phyloP scores from a whole-genome alignment of 2,329 filamentous ascomycete species.

The Verticillium longisporum region DNA sequence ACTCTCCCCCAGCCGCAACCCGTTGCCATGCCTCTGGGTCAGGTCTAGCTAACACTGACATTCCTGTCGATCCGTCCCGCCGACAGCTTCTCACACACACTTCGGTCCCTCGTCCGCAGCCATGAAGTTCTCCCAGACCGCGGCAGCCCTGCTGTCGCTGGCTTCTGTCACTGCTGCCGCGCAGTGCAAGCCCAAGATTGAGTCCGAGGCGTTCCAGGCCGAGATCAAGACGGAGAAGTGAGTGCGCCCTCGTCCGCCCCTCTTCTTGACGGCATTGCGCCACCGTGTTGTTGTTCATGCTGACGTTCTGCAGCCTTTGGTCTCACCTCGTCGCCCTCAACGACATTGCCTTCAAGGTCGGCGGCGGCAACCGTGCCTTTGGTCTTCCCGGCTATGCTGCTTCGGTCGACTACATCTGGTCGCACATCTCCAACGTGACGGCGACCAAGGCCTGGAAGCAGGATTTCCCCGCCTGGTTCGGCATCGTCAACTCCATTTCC shows the following conservation, averaged over 20 bases:
- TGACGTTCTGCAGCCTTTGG: slow-evolving; percentile 27
- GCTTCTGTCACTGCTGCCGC: slow-evolving; percentile 2
- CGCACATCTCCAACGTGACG: slow-evolving; percentile 32
- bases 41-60: background rate
- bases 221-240: slow-evolving; percentile 12
- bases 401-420: slow-evolving; percentile 41
- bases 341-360: slow-evolving; percentile 38
- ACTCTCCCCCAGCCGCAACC: background rate
- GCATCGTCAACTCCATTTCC: slow-evolving; percentile 9
- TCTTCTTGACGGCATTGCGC: no score
- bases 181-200: slow-evolving; percentile 11
- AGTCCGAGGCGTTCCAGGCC: slow-evolving; percentile 10
- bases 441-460: slow-evolving; percentile 34
- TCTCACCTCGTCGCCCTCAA: slow-evolving; percentile 38
- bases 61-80: background rate
- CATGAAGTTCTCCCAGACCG: slow-evolving; percentile 9
- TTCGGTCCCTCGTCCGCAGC: background rate
- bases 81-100: background rate
- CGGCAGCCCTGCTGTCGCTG: slow-evolving; percentile 8
- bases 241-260: background rate
- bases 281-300: background rate
- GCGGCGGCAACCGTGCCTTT: slow-evolving; percentile 42
- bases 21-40: background rate
- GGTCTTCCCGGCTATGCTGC: slow-evolving; percentile 41
- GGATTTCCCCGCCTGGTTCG: slow-evolving; percentile 33